phyloP scores from a whole-genome alignment of 768 basidiomycete genomes.

The Amanita pallidorosea region DNA sequence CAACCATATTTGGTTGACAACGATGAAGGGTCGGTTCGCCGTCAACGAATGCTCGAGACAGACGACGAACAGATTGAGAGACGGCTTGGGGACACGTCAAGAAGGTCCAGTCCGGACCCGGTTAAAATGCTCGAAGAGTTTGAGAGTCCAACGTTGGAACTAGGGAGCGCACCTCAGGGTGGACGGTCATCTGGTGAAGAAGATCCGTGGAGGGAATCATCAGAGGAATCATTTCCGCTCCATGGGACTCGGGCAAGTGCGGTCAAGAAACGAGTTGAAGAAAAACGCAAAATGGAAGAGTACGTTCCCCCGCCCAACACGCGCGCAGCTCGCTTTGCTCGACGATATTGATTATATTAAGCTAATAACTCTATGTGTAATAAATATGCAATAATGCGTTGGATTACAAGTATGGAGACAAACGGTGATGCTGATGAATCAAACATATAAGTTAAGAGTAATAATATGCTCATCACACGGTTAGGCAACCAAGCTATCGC shows the following conservation, averaged over 20 bases:
- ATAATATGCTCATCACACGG: constrained; percentile 2
- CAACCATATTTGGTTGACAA: no score
- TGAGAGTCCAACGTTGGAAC: background rate
- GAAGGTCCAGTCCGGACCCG: background rate
- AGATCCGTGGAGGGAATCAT: constrained; percentile 11
- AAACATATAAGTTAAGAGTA: constrained; percentile 4
- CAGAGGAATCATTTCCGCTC: constrained; percentile 22
- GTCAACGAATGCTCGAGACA: background rate
- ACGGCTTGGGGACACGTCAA: background rate
- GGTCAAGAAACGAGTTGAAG: constrained; percentile 19
- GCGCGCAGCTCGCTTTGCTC: constrained; percentile 15
- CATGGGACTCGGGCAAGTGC: constrained; percentile 27
- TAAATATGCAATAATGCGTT: background rate
- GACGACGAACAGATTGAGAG: constrained; percentile 4
- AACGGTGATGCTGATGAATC: background rate
- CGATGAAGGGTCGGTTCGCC: background rate
- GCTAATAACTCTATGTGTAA: background rate
- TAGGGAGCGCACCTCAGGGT: background rate
- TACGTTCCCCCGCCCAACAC: constrained; percentile 28
- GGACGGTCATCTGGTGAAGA: background rate
- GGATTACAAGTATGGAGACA: background rate
- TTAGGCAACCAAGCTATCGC: constrained; percentile 41
- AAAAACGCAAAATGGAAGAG: constrained; percentile 21
- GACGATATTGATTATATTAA: background rate
- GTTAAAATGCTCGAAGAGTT: background rate